Conservation (phyloP, 2,329 filamentous ascomycete species). For the Mycosphaerella sp. region DNA sequence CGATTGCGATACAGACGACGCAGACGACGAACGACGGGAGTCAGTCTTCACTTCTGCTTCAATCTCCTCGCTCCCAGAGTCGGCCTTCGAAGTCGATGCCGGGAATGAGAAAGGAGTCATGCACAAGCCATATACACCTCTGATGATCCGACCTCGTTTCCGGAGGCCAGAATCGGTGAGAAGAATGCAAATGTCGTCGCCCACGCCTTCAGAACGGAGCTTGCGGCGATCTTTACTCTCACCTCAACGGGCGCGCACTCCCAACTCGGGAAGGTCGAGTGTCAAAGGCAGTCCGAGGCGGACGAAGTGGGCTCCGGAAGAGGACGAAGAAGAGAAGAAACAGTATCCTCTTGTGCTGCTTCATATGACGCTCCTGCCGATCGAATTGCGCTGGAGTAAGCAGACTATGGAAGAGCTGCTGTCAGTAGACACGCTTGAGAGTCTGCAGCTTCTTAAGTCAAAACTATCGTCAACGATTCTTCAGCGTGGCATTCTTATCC, state of each 20-base stretch:
- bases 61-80: slow-evolving; percentile 33
- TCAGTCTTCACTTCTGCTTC: slow-evolving; percentile 29
- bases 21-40: slow-evolving; percentile 20
- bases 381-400: slow-evolving; percentile 56
- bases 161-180: slow-evolving; percentile 63
- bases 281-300: slow-evolving; percentile 50
- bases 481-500: slow-evolving; percentile 65
- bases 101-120: slow-evolving; percentile 14
- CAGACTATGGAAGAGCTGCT: slow-evolving; percentile 47
- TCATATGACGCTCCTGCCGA: slow-evolving; percentile 68
- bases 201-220: slow-evolving; percentile 50
- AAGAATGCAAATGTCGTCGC: slow-evolving; percentile 66
- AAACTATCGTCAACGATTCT: slow-evolving; percentile 67
- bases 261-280: slow-evolving; percentile 23
- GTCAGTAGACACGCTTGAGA: slow-evolving; percentile 48
- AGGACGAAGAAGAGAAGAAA: slow-evolving; percentile 16
- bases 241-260: slow-evolving; percentile 47
- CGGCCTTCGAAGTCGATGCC: slow-evolving; percentile 25
- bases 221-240: slow-evolving; percentile 29
- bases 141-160: slow-evolving; percentile 58
- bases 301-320: slow-evolving; percentile 12
- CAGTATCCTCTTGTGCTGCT: slow-evolving; percentile 63
- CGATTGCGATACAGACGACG: slow-evolving; percentile 1
- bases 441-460: slow-evolving; percentile 62
- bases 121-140: slow-evolving; percentile 48